These are phyloP conservation scores for Lasiosphaeria ovina DNA, from an alignment of 495 filamentous ascomycete genomes.

Conservation along the genomic window DNA sequence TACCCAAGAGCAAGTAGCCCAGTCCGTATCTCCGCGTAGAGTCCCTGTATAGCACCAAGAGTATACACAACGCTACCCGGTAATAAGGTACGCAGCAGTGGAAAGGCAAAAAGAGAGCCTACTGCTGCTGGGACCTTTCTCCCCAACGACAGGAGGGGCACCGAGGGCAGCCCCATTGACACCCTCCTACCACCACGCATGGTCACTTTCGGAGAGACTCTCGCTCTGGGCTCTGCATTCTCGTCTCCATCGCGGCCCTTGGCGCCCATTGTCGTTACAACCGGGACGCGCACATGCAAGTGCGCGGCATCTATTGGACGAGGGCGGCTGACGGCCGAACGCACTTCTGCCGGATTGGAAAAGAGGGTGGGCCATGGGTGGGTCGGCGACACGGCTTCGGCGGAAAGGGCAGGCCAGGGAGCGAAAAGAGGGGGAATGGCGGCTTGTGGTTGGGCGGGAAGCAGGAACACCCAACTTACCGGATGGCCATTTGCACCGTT, in stretches of 20 bases:
- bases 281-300: slow-evolving; percentile 29
- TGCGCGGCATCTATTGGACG: slow-evolving; percentile 28
- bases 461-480: slow-evolving; percentile 9
- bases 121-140: no score
- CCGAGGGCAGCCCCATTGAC: no score
- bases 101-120: no score
- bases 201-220: no score
- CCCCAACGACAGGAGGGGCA: no score
- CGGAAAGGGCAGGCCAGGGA: slow-evolving; percentile 16
- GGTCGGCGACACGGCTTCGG: slow-evolving; percentile 17
- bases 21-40: no score
- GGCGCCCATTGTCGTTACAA: slow-evolving; percentile 30
- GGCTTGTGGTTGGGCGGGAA: slow-evolving; percentile 35
- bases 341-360: slow-evolving; percentile 30
- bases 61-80: no score
- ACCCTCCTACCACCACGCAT: no score
- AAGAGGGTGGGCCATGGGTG: slow-evolving; percentile 2
- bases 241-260: slow-evolving; percentile 13
- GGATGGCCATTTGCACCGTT: not conserved
- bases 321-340: slow-evolving; percentile 21
- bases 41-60: no score
- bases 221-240: not conserved
- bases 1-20: no score
- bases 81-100: no score
- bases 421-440: slow-evolving; percentile 13